phyloP scores from a whole-genome alignment of 345 rosid species.

The Nasturtium officinale region DNA sequence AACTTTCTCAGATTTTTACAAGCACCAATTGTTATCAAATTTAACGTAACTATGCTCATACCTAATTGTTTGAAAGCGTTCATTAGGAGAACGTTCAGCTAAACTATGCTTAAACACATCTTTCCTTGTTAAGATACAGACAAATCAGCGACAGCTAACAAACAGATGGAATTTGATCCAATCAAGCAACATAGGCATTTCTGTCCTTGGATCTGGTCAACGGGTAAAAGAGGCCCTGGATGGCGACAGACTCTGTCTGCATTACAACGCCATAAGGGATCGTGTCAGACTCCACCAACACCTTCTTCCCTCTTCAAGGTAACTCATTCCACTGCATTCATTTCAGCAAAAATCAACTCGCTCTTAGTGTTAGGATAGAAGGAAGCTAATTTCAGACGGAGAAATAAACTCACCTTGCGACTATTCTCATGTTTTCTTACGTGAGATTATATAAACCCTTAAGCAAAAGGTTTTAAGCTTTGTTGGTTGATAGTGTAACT shows the following conservation, averaged over 20 bases:
- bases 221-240: slow-evolving; percentile 61
- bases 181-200: slow-evolving; percentile 89
- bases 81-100: not conserved
- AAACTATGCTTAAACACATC: slow-evolving; percentile 7
- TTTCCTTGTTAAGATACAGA: slow-evolving; percentile 44
- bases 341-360: not conserved
- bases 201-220: slow-evolving; percentile 90
- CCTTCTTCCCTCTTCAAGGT: slow-evolving; percentile 68
- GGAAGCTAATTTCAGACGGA: not conserved
- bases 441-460: slow-evolving; percentile 15
- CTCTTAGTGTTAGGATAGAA: slow-evolving; percentile 5
- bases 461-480: not conserved
- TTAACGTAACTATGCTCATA: not conserved
- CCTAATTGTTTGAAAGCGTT: slow-evolving; percentile 5
- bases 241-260: slow-evolving; percentile 86
- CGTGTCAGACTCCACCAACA: slow-evolving; percentile 45
- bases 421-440: slow-evolving; percentile 7
- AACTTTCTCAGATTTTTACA: slow-evolving; percentile 2
- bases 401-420: not conserved
- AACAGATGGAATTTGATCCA: slow-evolving; percentile 79
- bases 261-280: slow-evolving; percentile 55
- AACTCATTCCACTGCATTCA: slow-evolving; percentile 11
- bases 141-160: slow-evolving; percentile 42
- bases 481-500: not conserved
- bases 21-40: not conserved